phyloP scores from a whole-genome alignment of 2,329 filamentous ascomycete genomes.

The Apiospora aurea region DNA sequence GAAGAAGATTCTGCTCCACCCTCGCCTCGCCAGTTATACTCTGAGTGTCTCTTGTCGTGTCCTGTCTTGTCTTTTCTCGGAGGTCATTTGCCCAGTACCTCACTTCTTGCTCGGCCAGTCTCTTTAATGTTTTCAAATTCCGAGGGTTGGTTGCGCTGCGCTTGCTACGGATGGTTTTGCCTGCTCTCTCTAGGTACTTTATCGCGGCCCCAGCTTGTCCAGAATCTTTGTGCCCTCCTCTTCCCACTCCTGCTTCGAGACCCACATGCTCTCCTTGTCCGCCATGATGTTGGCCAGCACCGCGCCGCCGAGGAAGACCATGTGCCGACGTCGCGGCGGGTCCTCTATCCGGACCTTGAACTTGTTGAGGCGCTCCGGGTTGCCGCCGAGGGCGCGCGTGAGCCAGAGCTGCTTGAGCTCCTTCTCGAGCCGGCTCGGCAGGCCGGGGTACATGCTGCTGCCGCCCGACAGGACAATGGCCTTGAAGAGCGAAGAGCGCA shows the following conservation, averaged over 20 bases:
- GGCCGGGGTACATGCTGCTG: conserved; percentile 97
- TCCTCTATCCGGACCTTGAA: conserved; percentile 99
- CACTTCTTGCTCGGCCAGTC: neutral
- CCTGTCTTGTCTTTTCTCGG: neutral
- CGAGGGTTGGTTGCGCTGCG: neutral
- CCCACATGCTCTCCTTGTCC: conserved; percentile 99
- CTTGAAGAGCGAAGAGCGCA: conserved; percentile 93
- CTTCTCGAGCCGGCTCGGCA: conserved; percentile 95
- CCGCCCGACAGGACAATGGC: conserved; percentile 96
- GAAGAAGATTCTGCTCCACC: conserved; percentile 18
- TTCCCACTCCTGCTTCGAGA: conserved; percentile 95
- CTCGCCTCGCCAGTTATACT: conserved; percentile 15
- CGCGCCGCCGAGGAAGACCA: conserved; percentile 98
- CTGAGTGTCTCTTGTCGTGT: neutral
- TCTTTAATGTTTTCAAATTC: neutral
- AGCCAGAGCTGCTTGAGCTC: conserved; percentile 99
- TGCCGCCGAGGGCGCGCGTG: conserved; percentile 85
- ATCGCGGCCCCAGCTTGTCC: conserved; percentile 93
- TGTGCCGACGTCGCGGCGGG: conserved; percentile 92
- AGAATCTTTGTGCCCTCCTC: conserved; percentile 86
- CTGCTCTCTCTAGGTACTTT: conserved; percentile 33
- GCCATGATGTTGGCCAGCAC: conserved; percentile 99
- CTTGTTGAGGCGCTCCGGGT: conserved; percentile 94
- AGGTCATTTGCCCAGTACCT: neutral
- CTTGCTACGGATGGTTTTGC: neutral